These are phyloP conservation scores for Suillus alpinus DNA, from an alignment of 768 basidiomycete genomes.

Conservation along the genomic window DNA sequence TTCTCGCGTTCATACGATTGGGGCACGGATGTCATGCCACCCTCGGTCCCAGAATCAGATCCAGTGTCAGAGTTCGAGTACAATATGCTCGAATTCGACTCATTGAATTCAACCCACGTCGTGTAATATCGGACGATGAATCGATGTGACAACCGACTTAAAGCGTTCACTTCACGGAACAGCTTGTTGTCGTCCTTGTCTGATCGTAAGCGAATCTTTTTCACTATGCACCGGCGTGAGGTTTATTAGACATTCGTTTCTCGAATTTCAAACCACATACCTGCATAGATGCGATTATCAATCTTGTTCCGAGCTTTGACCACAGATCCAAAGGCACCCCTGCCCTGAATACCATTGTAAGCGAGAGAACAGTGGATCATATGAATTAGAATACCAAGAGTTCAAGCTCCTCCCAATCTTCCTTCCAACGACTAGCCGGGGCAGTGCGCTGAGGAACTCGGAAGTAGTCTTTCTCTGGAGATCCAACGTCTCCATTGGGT, in stretches of 20 bases:
- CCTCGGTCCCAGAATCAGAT: conserved; percentile 37
- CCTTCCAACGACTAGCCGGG: conserved; percentile 79
- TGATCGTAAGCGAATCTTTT: conserved; percentile 82
- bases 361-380: background rate
- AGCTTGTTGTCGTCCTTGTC: conserved; percentile 83
- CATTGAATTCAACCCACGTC: conserved; percentile 81
- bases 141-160: conserved; percentile 84
- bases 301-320: conserved; percentile 91
- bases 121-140: conserved; percentile 92
- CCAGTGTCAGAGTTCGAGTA: conserved; percentile 47
- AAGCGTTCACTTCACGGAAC: conserved; percentile 85
- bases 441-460: conserved; percentile 35
- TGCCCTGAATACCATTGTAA: conserved; percentile 49
- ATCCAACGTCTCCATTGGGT: conserved; percentile 40
- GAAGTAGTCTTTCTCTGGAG: conserved; percentile 70
- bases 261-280: conserved; percentile 32
- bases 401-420: conserved; percentile 93
- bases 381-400: conserved; percentile 51
- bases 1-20: conserved; percentile 39
- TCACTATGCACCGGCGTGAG: conserved; percentile 45
- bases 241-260: background rate
- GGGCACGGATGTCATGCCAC: conserved; percentile 58
- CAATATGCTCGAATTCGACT: conserved; percentile 43
- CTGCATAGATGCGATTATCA: conserved; percentile 81
- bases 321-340: conserved; percentile 90